Evolutionary conservation across 495 filamentous ascomycete genomes (phyloP), one percentile per base, ranked within the genome.

Genomic region (Penicillium chermesinum): DNA sequence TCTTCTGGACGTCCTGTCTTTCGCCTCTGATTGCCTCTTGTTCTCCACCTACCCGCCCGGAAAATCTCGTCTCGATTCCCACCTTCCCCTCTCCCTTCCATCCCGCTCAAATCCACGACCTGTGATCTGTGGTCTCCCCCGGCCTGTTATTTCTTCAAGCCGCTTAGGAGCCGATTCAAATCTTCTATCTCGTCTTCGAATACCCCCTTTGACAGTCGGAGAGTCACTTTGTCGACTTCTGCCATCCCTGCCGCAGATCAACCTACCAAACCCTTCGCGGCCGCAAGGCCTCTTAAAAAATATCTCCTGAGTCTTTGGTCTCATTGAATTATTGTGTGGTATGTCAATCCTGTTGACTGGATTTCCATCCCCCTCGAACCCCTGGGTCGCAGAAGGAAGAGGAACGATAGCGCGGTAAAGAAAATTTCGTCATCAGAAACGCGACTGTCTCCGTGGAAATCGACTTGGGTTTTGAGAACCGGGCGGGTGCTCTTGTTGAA

Each of bases 231-330:
- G 18, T 46, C 49, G 16, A 14, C 46, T 14, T 52, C 54, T 58
- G 66, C 61, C 53, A 54, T 62, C 49, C 41, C 57, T 58, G 54
- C 61, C 61, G 25, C 25, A 64, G 61, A 60, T 53, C 42, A 21
- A 44, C 38, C 51, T 46, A 21, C 41, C 41, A 22, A 49, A 51
- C 46, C 21, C 30, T 37, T 41, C 56, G 49, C 54, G 59, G 59
- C 59, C 54, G 54, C 30, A 54, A 46, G 56, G 59, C 50, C 59
- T 48, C 42, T 25, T 16, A 49, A 59, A 30, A 30, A 30, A 30
- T 5, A 5, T 30, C 56, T 53, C 43, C 46, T 50, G 38, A 55
- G 36, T 53, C 58, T 56, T 59, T 54, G 51, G 19, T 58, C 51
- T 60, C 48, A 50, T 48, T 58, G 53, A 49, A 44, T 44, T 45